A percentile compares a stretch with the other conserved stretches of the same genome.
These are phyloP conservation scores for Periconia digitata DNA, from an alignment of 2,329 filamentous ascomycete genomes.

Conservation along the genomic window DNA sequence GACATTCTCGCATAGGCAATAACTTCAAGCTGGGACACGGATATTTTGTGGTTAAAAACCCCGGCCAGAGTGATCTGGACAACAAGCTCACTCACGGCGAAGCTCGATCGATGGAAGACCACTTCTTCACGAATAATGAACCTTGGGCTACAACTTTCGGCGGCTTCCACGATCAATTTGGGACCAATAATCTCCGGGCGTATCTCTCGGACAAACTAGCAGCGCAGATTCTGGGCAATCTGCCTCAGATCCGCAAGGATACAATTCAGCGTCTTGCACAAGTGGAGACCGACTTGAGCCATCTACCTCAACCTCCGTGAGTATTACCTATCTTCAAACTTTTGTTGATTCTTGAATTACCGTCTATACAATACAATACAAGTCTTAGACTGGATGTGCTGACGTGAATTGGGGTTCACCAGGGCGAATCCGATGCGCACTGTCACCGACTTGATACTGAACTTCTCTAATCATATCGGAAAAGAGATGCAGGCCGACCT, in stretches of 20 bases:
- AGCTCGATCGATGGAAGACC: constrained; percentile 52
- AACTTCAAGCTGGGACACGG: constrained; percentile 69
- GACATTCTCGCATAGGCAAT: constrained; percentile 60
- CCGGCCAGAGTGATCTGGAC: constrained; percentile 55
- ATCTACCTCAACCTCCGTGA: constrained; percentile 69
- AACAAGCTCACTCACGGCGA: constrained; percentile 46
- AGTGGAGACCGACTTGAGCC: constrained; percentile 58
- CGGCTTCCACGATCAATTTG: constrained; percentile 50
- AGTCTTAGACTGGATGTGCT: too few relatives aligned
- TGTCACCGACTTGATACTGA: constrained; percentile 61
- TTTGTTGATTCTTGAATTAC: too few relatives aligned
- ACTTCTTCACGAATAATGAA: constrained; percentile 50
- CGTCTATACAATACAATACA: too few relatives aligned
- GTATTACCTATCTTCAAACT: too few relatives aligned
- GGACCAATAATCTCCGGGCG: constrained; percentile 53
- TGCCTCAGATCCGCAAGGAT: constrained; percentile 48
- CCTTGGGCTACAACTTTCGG: constrained; percentile 52
- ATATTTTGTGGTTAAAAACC: constrained; percentile 75
- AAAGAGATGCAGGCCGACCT: constrained; percentile 56
- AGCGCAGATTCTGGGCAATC: constrained; percentile 41
- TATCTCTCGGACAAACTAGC: constrained; percentile 54
- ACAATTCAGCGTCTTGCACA: constrained; percentile 51
- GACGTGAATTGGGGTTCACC: too few relatives aligned
- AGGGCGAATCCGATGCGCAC: constrained; percentile 67
- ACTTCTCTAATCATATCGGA: constrained; percentile 58